Percentiles rank a stretch among this genome's conserved stretches.
These are phyloP conservation scores for Rhinocladiella mackenziei DNA, from an alignment of 2,329 filamentous ascomycete genomes.

Conservation along the genomic window DNA sequence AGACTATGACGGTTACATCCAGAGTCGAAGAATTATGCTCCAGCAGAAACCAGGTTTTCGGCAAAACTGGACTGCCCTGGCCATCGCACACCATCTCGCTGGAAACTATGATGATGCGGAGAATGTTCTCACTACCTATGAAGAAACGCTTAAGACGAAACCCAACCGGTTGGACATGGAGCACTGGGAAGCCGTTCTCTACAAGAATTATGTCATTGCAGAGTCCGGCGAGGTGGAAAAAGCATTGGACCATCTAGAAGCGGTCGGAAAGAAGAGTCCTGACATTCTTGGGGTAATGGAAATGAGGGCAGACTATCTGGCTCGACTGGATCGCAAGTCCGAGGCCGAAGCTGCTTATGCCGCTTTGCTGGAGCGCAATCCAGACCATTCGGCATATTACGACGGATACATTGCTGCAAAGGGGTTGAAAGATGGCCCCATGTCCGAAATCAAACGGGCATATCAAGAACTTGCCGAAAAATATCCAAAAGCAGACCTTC, in stretches of 20 bases:
- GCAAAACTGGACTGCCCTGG: constrained; percentile 97
- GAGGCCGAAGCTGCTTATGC: constrained; percentile 81
- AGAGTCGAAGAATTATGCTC: constrained; percentile 83
- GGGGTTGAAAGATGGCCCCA: constrained; percentile 58
- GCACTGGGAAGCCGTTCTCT: constrained; percentile 88
- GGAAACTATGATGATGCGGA: constrained; percentile 83
- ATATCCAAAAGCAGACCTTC: constrained; percentile 76
- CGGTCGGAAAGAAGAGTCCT: constrained; percentile 69
- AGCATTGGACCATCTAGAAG: constrained; percentile 81
- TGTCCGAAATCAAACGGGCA: constrained; percentile 64
- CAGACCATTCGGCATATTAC: constrained; percentile 84
- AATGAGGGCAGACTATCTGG: constrained; percentile 75
- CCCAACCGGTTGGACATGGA: constrained; percentile 78
- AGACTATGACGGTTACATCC: constrained; percentile 88
- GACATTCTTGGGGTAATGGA: constrained; percentile 85
- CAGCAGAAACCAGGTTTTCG: constrained; percentile 74
- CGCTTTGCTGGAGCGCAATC: constrained; percentile 76
- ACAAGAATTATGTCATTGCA: constrained; percentile 92
- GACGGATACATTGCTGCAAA: constrained; percentile 68
- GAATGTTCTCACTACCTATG: constrained; percentile 84
- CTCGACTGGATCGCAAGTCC: constrained; percentile 69
- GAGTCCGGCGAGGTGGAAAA: constrained; percentile 79
- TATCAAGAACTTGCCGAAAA: constrained; percentile 79
- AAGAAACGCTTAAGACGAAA: constrained; percentile 77
- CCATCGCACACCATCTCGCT: constrained; percentile 86